phyloP scores from a whole-genome alignment of 306 rosid genomes.

The Cicer judaicum region DNA sequence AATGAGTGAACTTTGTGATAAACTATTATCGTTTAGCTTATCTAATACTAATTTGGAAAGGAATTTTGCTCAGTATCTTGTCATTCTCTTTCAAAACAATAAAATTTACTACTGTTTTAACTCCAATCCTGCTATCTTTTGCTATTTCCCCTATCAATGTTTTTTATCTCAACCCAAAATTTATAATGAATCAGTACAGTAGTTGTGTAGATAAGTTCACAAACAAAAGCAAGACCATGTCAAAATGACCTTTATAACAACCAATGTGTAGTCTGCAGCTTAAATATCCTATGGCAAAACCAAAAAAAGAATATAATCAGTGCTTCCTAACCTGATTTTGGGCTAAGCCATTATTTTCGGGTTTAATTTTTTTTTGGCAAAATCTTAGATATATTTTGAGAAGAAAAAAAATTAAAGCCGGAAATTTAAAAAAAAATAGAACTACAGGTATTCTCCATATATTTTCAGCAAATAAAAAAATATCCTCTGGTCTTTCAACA shows the following conservation, averaged over 20 bases:
- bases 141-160: neutral
- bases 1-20: neutral
- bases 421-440: slow-evolving; percentile 16
- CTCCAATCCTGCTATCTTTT: slow-evolving; percentile 21
- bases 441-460: no score
- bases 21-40: slow-evolving; percentile 9
- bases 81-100: slow-evolving; percentile 9
- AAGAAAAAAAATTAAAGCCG: neutral
- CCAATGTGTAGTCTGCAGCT: neutral
- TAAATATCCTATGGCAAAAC: slow-evolving; percentile 14
- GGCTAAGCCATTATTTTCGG: neutral
- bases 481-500: neutral
- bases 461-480: neutral
- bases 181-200: neutral
- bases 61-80: neutral
- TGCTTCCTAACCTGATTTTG: slow-evolving; percentile 14
- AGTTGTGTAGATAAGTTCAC: slow-evolving; percentile 19
- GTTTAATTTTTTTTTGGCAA: neutral
- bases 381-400: neutral
- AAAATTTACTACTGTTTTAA: slow-evolving; percentile 1
- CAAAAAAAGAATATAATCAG: neutral
- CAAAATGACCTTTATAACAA: slow-evolving; percentile 24
- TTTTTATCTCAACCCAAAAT: slow-evolving; percentile 14
- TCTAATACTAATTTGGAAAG: slow-evolving; percentile 3
- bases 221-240: slow-evolving; percentile 14